Evolutionary conservation across 768 basidiomycete genomes (phyloP).

Genomic region (Cantharellus anzutake): DNA sequence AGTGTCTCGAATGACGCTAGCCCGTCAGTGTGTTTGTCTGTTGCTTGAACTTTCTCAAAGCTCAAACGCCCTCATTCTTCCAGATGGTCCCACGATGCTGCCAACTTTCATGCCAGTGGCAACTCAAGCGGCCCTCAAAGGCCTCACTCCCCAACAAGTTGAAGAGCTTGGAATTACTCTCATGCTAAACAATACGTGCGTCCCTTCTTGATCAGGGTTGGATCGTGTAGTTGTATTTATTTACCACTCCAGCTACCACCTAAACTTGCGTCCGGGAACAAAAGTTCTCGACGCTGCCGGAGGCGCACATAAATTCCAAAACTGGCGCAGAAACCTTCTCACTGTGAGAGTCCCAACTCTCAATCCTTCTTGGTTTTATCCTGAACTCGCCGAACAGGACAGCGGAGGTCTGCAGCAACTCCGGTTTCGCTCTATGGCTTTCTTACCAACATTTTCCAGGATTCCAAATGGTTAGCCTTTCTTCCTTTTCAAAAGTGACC

Average conservation of each 20-base stretch:
- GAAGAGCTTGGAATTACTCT: slow-evolving; percentile 31
- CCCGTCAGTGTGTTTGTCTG: slow-evolving; percentile 33
- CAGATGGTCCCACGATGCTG: slow-evolving; percentile 65
- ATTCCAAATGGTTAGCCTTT: slow-evolving; percentile 53
- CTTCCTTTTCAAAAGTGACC: slow-evolving; percentile 65
- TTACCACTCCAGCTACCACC: slow-evolving; percentile 32
- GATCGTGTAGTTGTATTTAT: slow-evolving; percentile 26
- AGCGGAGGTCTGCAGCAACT: slow-evolving; percentile 37
- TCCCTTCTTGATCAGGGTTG: neutral
- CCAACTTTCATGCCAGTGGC: slow-evolving; percentile 92
- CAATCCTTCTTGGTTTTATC: neutral
- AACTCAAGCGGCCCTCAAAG: slow-evolving; percentile 84
- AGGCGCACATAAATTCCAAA: slow-evolving; percentile 81
- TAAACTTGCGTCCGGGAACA: slow-evolving; percentile 71
- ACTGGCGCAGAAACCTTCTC: slow-evolving; percentile 69
- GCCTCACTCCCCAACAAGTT: slow-evolving; percentile 69
- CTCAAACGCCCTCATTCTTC: slow-evolving; percentile 3
- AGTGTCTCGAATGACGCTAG: slow-evolving; percentile 67
- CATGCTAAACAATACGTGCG: slow-evolving; percentile 4
- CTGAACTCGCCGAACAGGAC: slow-evolving; percentile 29
- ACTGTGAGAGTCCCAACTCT: slow-evolving; percentile 29
- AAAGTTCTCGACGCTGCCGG: slow-evolving; percentile 53
- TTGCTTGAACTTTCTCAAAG: slow-evolving; percentile 3
- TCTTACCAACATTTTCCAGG: neutral
- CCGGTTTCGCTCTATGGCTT: neutral